A percentile compares a stretch with the other conserved stretches of the same genome.
Conservation (phyloP, 106 monocot genomes). For the Dendrobium catenatum region DNA sequence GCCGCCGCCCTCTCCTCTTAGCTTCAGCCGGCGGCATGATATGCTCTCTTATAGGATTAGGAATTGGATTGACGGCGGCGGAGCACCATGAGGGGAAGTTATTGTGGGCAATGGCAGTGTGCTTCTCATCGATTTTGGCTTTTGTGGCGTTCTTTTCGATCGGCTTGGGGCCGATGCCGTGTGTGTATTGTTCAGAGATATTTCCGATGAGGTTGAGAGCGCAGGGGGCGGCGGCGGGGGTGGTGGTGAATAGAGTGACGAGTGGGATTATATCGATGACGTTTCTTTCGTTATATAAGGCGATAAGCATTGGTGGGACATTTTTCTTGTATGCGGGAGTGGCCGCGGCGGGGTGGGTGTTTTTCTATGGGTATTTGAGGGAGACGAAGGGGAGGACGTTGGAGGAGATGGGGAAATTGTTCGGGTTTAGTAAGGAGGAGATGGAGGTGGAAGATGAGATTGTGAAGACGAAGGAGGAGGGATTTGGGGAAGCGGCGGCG, state of each 20-base stretch:
- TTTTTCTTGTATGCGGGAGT: slow-evolving; percentile 27
- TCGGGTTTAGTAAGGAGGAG: slow-evolving; percentile 14
- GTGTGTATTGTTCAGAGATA: slow-evolving; percentile 46
- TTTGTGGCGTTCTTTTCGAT: slow-evolving; percentile 36
- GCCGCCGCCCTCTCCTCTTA: slow-evolving; percentile 52
- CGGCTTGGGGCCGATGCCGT: slow-evolving; percentile 32
- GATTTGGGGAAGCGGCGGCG: not conserved
- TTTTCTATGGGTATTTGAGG: slow-evolving; percentile 23
- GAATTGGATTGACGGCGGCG: slow-evolving; percentile 18
- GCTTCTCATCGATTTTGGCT: slow-evolving; percentile 5
- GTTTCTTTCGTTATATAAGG: slow-evolving; percentile 33
- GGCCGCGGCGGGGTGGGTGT: slow-evolving; percentile 19
- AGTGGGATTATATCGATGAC: slow-evolving; percentile 34
- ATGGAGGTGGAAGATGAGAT: not conserved
- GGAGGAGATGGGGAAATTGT: slow-evolving; percentile 35
- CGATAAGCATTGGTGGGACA: slow-evolving; percentile 24
- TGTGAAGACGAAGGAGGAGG: not conserved
- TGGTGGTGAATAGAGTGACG: slow-evolving; percentile 14
- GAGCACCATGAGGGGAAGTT: slow-evolving; percentile 13
- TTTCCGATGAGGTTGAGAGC: slow-evolving; percentile 33
- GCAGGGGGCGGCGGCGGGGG: slow-evolving; percentile 20
- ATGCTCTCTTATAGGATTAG: slow-evolving; percentile 32
- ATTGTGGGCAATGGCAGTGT: slow-evolving; percentile 19
- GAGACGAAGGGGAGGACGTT: slow-evolving; percentile 31
- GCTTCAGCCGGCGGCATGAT: slow-evolving; percentile 50